phyloP scores from a whole-genome alignment of 768 basidiomycete species.

The Auriscalpium vulgare region DNA sequence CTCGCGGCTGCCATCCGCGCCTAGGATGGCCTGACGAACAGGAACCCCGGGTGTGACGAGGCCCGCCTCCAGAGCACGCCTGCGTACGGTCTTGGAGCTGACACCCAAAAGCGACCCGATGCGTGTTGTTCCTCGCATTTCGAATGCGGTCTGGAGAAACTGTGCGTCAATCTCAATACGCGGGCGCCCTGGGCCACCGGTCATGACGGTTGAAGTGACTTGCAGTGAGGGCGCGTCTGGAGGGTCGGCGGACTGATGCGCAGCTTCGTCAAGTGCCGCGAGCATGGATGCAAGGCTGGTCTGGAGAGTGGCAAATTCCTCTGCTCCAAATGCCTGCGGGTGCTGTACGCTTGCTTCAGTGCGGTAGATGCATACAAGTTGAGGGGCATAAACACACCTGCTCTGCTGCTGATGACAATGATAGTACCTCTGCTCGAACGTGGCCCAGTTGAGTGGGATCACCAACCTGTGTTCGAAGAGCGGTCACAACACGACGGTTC shows the following conservation, averaged over 20 bases:
- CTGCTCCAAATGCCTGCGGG: neutral
- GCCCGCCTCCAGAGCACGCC: slow-evolving; percentile 13
- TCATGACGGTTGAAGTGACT: neutral
- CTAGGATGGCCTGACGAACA: neutral
- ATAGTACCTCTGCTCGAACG: neutral
- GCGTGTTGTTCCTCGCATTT: slow-evolving; percentile 17
- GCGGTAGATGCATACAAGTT: neutral
- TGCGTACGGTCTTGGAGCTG: slow-evolving; percentile 12
- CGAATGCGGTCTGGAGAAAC: slow-evolving; percentile 18
- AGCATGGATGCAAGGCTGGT: neutral
- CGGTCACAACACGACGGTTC: neutral
- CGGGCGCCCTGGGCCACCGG: slow-evolving; percentile 19
- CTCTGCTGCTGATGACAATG: neutral
- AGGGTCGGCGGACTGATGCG: neutral
- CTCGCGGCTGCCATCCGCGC: neutral
- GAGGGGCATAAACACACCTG: neutral
- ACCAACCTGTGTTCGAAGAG: neutral
- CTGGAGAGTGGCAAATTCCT: neutral
- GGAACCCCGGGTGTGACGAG: slow-evolving; percentile 14
- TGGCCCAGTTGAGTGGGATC: neutral
- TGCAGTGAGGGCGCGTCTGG: neutral
- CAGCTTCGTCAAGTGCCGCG: neutral
- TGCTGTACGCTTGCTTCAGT: neutral
- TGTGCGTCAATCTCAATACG: slow-evolving; percentile 21
- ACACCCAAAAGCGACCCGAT: slow-evolving; percentile 1